Evolutionary conservation across 257 asterid genomes (phyloP), one percentile per base, ranked within the genome.

Genomic region (Misopates orontium): DNA sequence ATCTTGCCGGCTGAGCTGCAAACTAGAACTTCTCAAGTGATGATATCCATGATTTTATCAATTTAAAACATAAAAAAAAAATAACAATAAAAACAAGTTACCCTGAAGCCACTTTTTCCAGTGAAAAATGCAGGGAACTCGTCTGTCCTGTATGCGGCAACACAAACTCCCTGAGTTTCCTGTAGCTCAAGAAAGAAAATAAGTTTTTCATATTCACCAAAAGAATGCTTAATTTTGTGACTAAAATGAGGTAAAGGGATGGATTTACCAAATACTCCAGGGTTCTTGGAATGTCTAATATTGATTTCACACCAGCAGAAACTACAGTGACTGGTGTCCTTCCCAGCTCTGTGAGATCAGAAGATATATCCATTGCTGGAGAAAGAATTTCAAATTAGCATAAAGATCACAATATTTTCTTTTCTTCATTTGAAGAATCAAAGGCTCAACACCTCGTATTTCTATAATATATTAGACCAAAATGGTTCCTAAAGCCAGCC

Each of bases 91-190:
- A 28, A 28, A 9, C 20, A 32, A 58, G 45, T 62, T 73, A 92
- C 98, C 96, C 84, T 80, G 83, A 64, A 77, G 77, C 99, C 99
- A 79, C 96, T 90, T 66, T 78, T 76, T 78, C 78, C 89, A 10
- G 95, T 86, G 88, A 93, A 93, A 72, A 91, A 94, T 56, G 99
- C 93, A 62, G 99, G 99, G 74, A 94, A 87, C 70, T 90, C 96
- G 17, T 78, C 68, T 11, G 99, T 84, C 78, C 76, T 80, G 73
- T 94, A 94, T 45, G 95, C 95, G 32, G 91, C 91, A 73, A 84
- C 95, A 80, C 96, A 86, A 66, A 90, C 96, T 77, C 96, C 96
- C 67, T 90, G 95, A 55, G 99, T 94, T 85, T 94, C 99, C 99
- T 93, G 83, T 44, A 79, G 72, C 14, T 60, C 50, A 67, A 54